Percentiles rank a stretch among this genome's conserved stretches.
These are phyloP conservation scores for Gossypium ekmanianum DNA, from an alignment of 345 rosid genomes.

Conservation along the genomic window DNA sequence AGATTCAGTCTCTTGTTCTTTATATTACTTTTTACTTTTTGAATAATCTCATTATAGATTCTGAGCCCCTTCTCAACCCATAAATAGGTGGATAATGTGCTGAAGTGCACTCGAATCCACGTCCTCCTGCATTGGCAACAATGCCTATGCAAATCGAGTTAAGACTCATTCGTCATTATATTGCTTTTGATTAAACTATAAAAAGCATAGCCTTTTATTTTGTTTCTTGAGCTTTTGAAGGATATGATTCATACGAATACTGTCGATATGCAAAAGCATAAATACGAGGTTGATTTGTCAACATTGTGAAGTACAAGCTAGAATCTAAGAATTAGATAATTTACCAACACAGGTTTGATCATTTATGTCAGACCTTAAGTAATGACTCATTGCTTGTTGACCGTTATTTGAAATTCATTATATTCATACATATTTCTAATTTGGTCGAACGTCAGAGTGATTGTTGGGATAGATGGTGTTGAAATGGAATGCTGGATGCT, in stretches of 20 bases:
- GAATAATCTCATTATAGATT: too few relatives aligned
- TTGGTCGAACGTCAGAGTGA: neutral
- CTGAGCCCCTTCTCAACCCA: too few relatives aligned
- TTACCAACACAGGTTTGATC: neutral
- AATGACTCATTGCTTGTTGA: neutral
- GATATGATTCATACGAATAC: neutral
- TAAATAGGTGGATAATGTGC: too few relatives aligned
- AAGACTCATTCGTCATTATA: too few relatives aligned
- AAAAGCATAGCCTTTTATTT: too few relatives aligned
- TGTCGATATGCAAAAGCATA: neutral
- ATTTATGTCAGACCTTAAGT: neutral
- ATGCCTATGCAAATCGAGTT: too few relatives aligned
- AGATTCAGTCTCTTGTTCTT: too few relatives aligned
- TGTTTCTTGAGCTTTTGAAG: neutral
- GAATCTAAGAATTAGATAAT: neutral
- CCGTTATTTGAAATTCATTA: neutral
- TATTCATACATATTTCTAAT: neutral
- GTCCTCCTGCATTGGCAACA: too few relatives aligned
- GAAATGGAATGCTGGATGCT: conserved; percentile 12
- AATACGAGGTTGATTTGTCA: neutral
- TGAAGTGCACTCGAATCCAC: too few relatives aligned
- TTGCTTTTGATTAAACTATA: too few relatives aligned
- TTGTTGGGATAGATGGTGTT: neutral
- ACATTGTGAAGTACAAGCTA: neutral
- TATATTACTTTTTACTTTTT: too few relatives aligned